Evolutionary conservation across 306 rosid species (phyloP), one percentile per base, ranked within the genome.

Genomic region (Oxytropis ochrocephala): DNA sequence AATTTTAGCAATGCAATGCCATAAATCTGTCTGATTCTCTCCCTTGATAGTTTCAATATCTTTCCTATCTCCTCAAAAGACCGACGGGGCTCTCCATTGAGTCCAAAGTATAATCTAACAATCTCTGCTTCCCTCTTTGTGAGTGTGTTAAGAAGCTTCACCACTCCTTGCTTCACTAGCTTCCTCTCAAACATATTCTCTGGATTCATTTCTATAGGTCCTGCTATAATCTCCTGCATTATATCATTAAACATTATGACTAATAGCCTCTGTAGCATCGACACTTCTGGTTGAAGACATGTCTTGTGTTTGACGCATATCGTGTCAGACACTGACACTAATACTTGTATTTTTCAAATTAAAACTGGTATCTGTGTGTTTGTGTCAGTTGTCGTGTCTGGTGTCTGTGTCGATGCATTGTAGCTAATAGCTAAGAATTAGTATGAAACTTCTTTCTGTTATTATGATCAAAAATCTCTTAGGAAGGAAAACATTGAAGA

Each of bases 11-110:
- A 49, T 10, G 95, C 89, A 60, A 73, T 75, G 17, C 56, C 62
- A 68, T 84, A 71, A 41, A 83, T 87, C 78, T 78, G 95, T 42
- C 97, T 75, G 51, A 84, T 73, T 52, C 88, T 79, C 76, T 89
- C 97, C 74, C 96, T 75, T 1, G 90, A 92, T 32, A 92, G 83
- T 43, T 87, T 84, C 64, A 89, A 12, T 29, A 62, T 1, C 72
- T 79, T 82, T 19, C 92, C 97, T 52, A 92, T 87, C 81, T 89
- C 95, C 76, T 84, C 88, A 60, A 56, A 84, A 10, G 95, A 79
- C 12, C 12, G 39, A n/a, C 94, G 88, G 8, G 74, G 63, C 33
- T 79, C 75, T 74, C 95, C 96, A 72, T 74, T 60, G 30, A 89
- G 81, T 60, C 96, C 96, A 63, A 79, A 92, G 75, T 70, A 70